These are phyloP conservation scores for Pleurotus tuber-regium DNA, from an alignment of 768 basidiomycete genomes.

Conservation along the genomic window DNA sequence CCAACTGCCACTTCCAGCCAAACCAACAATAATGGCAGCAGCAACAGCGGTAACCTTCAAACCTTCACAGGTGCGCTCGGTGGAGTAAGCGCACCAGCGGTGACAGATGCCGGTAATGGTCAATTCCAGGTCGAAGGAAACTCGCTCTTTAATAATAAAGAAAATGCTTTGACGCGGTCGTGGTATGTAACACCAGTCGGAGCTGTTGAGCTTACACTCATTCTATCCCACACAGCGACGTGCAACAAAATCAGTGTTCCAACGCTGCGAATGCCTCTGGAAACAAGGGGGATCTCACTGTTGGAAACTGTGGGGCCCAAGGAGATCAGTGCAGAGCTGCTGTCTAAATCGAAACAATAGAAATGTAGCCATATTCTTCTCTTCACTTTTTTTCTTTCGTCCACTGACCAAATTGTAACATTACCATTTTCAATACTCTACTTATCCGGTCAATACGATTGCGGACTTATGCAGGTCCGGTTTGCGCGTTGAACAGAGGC, in stretches of 20 bases:
- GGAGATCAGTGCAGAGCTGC: constrained; percentile 37
- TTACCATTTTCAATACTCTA: not conserved
- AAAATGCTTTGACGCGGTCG: constrained; percentile 45
- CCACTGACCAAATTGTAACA: not conserved
- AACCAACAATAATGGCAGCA: constrained; percentile 11
- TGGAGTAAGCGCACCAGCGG: constrained; percentile 43
- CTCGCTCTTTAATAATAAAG: constrained; percentile 40
- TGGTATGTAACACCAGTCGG: constrained; percentile 33
- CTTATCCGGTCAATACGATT: not conserved
- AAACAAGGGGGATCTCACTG: constrained; percentile 45
- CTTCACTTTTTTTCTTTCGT: too few species aligned
- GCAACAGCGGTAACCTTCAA: constrained; percentile 38
- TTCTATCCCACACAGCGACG: constrained; percentile 42
- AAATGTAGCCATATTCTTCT: not conserved
- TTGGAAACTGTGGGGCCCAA: constrained; percentile 44
- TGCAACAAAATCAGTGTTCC: constrained; percentile 60
- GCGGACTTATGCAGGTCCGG: too few species aligned
- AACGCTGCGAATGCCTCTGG: constrained; percentile 52
- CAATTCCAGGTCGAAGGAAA: constrained; percentile 51
- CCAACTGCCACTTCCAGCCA: constrained; percentile 14
- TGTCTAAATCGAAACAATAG: constrained; percentile 7
- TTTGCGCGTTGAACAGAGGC: too few species aligned
- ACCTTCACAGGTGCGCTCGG: constrained; percentile 48
- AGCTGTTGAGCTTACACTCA: too few species aligned
- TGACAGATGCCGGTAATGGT: constrained; percentile 36